These are phyloP conservation scores for Ophiostoma piceae DNA, from an alignment of 2,329 filamentous ascomycete species.

Conservation along the genomic window DNA sequence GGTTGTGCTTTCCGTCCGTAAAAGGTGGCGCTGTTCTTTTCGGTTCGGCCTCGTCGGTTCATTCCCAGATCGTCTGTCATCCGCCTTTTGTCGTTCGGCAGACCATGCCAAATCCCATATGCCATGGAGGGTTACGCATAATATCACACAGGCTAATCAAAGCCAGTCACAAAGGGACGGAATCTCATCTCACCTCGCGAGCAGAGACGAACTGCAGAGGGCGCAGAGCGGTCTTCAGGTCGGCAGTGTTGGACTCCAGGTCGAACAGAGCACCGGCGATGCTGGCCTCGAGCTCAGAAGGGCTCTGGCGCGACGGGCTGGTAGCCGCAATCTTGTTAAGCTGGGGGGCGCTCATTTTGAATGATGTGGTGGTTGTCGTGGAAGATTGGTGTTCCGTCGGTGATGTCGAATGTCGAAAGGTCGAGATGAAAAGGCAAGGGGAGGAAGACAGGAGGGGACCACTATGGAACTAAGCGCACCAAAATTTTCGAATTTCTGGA, in stretches of 20 bases:
- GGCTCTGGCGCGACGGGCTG: constrained; percentile 92
- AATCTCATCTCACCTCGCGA: constrained; percentile 80
- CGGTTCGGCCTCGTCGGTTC: constrained; percentile 12
- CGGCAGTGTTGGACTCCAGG: constrained; percentile 97
- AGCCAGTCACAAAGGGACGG: not conserved
- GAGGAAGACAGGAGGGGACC: constrained; percentile 10
- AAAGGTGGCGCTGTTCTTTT: not conserved
- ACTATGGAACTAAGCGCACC: constrained; percentile 3
- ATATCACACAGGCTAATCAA: constrained; percentile 10
- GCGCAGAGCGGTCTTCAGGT: constrained; percentile 92
- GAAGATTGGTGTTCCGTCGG: constrained; percentile 4
- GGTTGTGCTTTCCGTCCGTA: constrained; percentile 2
- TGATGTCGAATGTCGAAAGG: constrained; percentile 8
- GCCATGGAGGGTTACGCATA: constrained; percentile 20
- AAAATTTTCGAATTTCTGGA: constrained; percentile 11
- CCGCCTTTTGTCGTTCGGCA: constrained; percentile 13
- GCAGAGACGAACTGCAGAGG: constrained; percentile 98
- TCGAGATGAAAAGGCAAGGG: constrained; percentile 9
- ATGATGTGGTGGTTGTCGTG: constrained; percentile 18
- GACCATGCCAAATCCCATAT: constrained; percentile 8
- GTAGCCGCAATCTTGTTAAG: constrained; percentile 97
- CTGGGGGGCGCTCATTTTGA: constrained; percentile 57
- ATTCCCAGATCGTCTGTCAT: not conserved
- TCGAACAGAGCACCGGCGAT: constrained; percentile 97
- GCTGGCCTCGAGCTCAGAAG: constrained; percentile 94